Conservation (phyloP, 495 filamentous ascomycete species). For the Aspergillus nidulans region DNA sequence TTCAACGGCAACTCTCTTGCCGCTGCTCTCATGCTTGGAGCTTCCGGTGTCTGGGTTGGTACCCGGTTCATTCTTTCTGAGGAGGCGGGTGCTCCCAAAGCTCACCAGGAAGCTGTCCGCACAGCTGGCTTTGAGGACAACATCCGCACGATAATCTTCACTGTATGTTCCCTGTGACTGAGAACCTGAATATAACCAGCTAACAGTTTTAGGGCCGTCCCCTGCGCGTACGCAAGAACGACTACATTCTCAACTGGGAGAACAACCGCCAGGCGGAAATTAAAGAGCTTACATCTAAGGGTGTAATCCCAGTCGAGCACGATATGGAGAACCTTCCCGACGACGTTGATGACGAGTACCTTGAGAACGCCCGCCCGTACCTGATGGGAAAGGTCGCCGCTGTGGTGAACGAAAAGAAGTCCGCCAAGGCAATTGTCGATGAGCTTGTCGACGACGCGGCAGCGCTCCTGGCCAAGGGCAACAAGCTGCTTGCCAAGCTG, state of each 20-base stretch:
- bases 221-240: conserved; percentile 85
- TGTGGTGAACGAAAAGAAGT: conserved; percentile 88
- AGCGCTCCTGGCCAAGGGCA: conserved; percentile 59
- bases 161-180: conserved; percentile 38
- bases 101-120: conserved; percentile 94
- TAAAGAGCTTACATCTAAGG: conserved; percentile 82
- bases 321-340: conserved; percentile 83
- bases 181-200: neutral
- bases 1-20: conserved; percentile 90
- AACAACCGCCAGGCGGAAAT: conserved; percentile 83
- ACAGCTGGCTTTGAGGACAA: conserved; percentile 93
- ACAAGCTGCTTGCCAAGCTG: conserved; percentile 63
- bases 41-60: conserved; percentile 90
- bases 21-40: conserved; percentile 87
- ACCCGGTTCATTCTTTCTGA: conserved; percentile 92
- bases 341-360: conserved; percentile 67
- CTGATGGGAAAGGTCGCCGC: conserved; percentile 97
- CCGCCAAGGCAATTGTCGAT: conserved; percentile 88
- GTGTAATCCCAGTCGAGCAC: conserved; percentile 86
- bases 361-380: conserved; percentile 89
- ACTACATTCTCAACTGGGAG: conserved; percentile 95
- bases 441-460: conserved; percentile 88
- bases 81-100: conserved; percentile 88
- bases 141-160: conserved; percentile 96
- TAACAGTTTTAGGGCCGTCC: conserved; percentile 64